Percentiles rank a stretch among this genome's conserved stretches.
Conservation (phyloP, 305 asterid species). For the Solanum hybrid region DNA sequence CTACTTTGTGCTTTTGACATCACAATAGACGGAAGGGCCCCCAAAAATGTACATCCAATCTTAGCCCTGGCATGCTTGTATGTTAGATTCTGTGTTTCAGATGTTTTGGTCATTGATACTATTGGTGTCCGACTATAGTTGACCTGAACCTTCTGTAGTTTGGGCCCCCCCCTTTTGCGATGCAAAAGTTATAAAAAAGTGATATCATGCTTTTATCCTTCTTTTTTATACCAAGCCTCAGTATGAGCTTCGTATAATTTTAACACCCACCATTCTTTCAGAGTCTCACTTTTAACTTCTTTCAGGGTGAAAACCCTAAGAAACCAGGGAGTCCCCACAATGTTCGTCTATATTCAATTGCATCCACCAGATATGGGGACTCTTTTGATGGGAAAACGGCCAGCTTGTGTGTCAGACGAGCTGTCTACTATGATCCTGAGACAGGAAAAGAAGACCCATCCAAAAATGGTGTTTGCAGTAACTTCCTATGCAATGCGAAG, state of each 20-base stretch:
- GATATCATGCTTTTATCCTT: background rate
- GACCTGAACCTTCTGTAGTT: background rate
- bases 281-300: background rate
- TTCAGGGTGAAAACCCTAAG: slow-evolving; percentile 91
- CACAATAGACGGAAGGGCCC: background rate
- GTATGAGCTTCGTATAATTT: background rate
- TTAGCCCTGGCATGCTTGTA: background rate
- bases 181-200: background rate
- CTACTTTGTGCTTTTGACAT: background rate
- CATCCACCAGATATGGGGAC: slow-evolving; percentile 93
- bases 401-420: slow-evolving; percentile 90
- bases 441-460: slow-evolving; percentile 89
- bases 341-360: slow-evolving; percentile 87
- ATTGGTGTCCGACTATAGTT: background rate
- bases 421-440: slow-evolving; percentile 85
- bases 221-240: background rate
- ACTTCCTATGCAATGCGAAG: slow-evolving; percentile 72
- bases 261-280: background rate
- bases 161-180: background rate
- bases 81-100: background rate
- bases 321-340: slow-evolving; percentile 84
- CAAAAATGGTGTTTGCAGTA: slow-evolving; percentile 84
- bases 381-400: slow-evolving; percentile 85
- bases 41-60: background rate
- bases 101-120: background rate